Conservation (phyloP, 352 stramenopile species). For the Phytophthora uliginosa region DNA sequence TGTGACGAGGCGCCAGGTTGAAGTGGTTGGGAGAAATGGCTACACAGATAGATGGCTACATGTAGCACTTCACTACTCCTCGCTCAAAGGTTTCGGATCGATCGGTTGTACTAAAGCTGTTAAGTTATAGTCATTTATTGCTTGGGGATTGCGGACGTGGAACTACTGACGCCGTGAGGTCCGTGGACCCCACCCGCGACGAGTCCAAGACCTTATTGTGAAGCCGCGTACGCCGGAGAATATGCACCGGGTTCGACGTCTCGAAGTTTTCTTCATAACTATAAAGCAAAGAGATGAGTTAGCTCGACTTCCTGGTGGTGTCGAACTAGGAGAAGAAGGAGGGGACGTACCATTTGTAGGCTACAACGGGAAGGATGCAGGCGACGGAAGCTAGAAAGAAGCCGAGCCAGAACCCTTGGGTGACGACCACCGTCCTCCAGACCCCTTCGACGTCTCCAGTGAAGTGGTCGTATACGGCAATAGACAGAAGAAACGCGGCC, state of each 20-base stretch:
- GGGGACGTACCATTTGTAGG: slow-evolving; percentile 68
- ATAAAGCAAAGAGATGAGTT: slow-evolving; percentile 7
- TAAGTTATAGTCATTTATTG: slow-evolving; percentile 33
- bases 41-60: background rate
- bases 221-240: slow-evolving; percentile 71
- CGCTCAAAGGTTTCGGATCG: background rate
- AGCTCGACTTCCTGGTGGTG: background rate
- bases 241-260: slow-evolving; percentile 76
- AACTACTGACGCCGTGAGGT: slow-evolving; percentile 29
- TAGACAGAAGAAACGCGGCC: slow-evolving; percentile 53
- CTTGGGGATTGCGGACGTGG: slow-evolving; percentile 21
- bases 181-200: slow-evolving; percentile 37
- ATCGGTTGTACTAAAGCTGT: slow-evolving; percentile 15
- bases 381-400: slow-evolving; percentile 51
- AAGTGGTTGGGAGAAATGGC: background rate
- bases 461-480: slow-evolving; percentile 69
- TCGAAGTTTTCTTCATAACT: slow-evolving; percentile 85
- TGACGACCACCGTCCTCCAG: slow-evolving; percentile 43
- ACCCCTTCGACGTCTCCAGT: slow-evolving; percentile 57
- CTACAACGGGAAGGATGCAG: slow-evolving; percentile 74
- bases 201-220: slow-evolving; percentile 83
- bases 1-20: slow-evolving; percentile 22
- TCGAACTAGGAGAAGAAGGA: background rate
- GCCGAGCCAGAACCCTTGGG: slow-evolving; percentile 70
- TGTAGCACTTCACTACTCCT: no score